These are phyloP conservation scores for Tolypocladium album DNA, from an alignment of 2,329 filamentous ascomycete genomes.

Conservation along the genomic window DNA sequence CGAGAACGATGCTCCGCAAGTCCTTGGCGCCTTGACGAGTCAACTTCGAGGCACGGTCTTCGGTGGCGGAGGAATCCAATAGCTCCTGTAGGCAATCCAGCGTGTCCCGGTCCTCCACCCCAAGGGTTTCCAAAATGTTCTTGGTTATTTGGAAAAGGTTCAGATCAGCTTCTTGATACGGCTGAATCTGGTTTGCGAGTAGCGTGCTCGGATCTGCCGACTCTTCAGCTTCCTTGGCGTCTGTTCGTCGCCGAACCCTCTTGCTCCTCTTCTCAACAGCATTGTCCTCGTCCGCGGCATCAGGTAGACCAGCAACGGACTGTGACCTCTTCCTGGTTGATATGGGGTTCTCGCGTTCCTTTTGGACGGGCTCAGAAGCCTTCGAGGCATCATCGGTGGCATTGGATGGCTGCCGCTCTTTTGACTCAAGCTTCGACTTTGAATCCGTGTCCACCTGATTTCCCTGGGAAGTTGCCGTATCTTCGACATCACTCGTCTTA, in stretches of 20 bases:
- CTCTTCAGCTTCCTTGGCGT: constrained; percentile 44
- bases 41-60: constrained; percentile 39
- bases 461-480: background rate
- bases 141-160: constrained; percentile 45
- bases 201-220: constrained; percentile 39
- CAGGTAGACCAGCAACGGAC: constrained; percentile 47
- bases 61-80: constrained; percentile 39
- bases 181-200: constrained; percentile 43
- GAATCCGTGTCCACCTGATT: background rate
- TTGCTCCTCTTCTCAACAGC: constrained; percentile 53
- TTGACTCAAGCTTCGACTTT: constrained; percentile 3
- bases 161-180: constrained; percentile 45
- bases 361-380: constrained; percentile 16
- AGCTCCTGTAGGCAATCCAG: constrained; percentile 36
- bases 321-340: constrained; percentile 50
- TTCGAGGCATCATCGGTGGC: constrained; percentile 14
- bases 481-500: constrained; percentile 1
- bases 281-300: constrained; percentile 45
- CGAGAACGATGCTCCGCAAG: constrained; percentile 34
- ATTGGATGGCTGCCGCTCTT: constrained; percentile 13
- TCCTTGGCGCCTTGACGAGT: constrained; percentile 36
- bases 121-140: constrained; percentile 43
- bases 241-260: constrained; percentile 41
- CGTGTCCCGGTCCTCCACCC: constrained; percentile 37
- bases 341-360: constrained; percentile 25